Evolutionary conservation across 2,329 filamentous ascomycete species (phyloP), one percentile per base, ranked within the genome.

Genomic region (Arthrobotrys megalospora): DNA sequence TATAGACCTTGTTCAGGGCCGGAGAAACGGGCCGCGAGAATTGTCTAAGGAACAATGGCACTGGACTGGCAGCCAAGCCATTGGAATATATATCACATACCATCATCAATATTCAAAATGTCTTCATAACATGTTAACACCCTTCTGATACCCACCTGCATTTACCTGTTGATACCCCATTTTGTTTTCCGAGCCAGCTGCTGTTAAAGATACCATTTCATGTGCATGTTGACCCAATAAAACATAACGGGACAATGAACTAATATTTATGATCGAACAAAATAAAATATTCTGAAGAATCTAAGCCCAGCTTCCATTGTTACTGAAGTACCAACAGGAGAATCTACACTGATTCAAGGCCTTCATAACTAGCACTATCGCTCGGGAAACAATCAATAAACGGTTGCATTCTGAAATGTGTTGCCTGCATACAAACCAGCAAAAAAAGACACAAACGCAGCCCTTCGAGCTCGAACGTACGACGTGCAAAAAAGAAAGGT

Each of bases 401-500:
- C 38, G 28, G 19, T 55, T 14, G 52, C 28, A 11, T 36, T 36
- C 28, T 16, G 5, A 38, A 24, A 47, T 58, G 50, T 69, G 50
- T 45, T 58, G 50, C 50, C 28, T 6, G 3, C 34, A 28, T n/a
- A 8, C 38, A 55, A 55, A 43, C 5, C 7, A 7, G 19, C n/a
- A 53, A 76, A 76, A 68, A 76, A 41, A 68, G 28, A 48, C 55
- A 28, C 21, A 38, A 47, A 70, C 58, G 72, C 58, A 21, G n/a
- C 0, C n/a, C 7, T 12, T 28, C 65, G 58, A 76, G 58, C 47
- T 76, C 72, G 72, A 76, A 76, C 72, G 6, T 14, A 8, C 11
- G 65, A 43, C 65, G 65, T 16, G 34, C 64, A 76, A 76, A 76
- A 76, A 76, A 70, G 64, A 58, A 16, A 43, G 3, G 47, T 69